Conservation (phyloP, 352 stramenopile species). For the Peronospora destructor region DNA sequence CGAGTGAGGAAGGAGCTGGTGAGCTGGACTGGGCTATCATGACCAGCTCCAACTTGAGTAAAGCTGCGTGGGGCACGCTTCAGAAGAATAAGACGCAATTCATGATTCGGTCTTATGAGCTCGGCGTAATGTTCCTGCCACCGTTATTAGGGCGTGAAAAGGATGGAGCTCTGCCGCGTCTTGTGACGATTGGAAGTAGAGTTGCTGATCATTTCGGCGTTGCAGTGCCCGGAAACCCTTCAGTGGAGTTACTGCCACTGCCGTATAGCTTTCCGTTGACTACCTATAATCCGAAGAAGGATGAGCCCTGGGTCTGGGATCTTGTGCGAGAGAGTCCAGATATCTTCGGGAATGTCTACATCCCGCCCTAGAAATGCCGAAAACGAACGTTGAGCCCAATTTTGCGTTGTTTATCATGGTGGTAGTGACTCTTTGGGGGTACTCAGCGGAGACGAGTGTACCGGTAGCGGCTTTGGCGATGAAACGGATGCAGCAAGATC, state of each 20-base stretch:
- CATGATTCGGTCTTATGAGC: slow-evolving; percentile 80
- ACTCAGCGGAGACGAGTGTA: slow-evolving; percentile 3
- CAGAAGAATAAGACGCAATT: slow-evolving; percentile 73
- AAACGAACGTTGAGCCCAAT: slow-evolving; percentile 1
- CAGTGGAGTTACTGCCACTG: slow-evolving; percentile 36
- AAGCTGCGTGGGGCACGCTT: slow-evolving; percentile 66
- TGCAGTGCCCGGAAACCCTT: slow-evolving; percentile 3
- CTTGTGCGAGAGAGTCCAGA: slow-evolving; percentile 58
- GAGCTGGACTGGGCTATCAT: slow-evolving; percentile 64
- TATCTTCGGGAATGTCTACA: slow-evolving; percentile 65
- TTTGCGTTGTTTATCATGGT: slow-evolving; percentile 7
- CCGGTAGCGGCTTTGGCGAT: slow-evolving; percentile 9
- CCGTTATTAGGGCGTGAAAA: slow-evolving; percentile 14
- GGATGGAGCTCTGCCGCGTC: slow-evolving; percentile 4
- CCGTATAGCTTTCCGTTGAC: slow-evolving; percentile 63
- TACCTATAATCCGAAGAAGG: slow-evolving; percentile 57
- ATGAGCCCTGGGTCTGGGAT: slow-evolving; percentile 82
- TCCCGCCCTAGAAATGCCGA: slow-evolving; percentile 25
- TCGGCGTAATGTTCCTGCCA: slow-evolving; percentile 70
- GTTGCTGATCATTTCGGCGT: slow-evolving; percentile 8
- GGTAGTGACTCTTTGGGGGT: slow-evolving; percentile 16
- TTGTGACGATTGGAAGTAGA: slow-evolving; percentile 38
- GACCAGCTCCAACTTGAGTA: slow-evolving; percentile 81
- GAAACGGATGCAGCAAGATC: slow-evolving; percentile 20
- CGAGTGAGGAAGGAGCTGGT: slow-evolving; percentile 20